Evolutionary conservation across 2,329 filamentous ascomycete genomes (phyloP), one percentile per base, ranked within the genome.

Genomic region (Mycosphaerella sp.): DNA sequence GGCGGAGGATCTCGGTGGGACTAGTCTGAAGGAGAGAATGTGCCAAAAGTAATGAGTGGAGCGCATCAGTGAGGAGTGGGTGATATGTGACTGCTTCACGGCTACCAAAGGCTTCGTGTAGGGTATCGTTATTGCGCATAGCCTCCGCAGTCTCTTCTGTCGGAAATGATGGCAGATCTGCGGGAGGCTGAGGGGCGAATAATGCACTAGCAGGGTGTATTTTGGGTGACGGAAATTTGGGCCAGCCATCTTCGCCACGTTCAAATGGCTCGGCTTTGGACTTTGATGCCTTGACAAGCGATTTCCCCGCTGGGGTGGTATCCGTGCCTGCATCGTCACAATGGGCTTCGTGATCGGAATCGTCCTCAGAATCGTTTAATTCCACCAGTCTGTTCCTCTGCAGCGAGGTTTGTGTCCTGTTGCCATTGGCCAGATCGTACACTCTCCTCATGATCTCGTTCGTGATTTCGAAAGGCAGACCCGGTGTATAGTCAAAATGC

Each of bases 11-110:
- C 66, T 93, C 87, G 60, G 86, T 88, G 9, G 80, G 68, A 0
- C 87, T 86, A 0, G 88, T 94, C 68, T 91, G 87, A 6, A 87
- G 71, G 8, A 94, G 79, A n/a, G 80, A 79, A 68, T 94, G 88
- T 59, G 84, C 86, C 36, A 94, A 78, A 7, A 94, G 79, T 1
- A 93, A 70, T 4, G 82, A 84, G 67, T 94, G 87, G 0, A 94
- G 77, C 1, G 85, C 85, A 58, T 94, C 88, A 6, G 82, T 82
- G 9, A 94, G 75, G 7, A 93, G 76, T 0, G 88, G 89, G 62
- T 94, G 88, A 65, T 88, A 93, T 1, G 87, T 93, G 25, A 87
- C 76, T 36, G 78, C 77, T 70, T 89, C 86, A 39, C 79, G 75
- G 46, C 71, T 74, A 42, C 70, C 68, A 36, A 72, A 69, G 13